Conservation (phyloP, 129 eudicot genomes). For the Flaveria robusta region DNA sequence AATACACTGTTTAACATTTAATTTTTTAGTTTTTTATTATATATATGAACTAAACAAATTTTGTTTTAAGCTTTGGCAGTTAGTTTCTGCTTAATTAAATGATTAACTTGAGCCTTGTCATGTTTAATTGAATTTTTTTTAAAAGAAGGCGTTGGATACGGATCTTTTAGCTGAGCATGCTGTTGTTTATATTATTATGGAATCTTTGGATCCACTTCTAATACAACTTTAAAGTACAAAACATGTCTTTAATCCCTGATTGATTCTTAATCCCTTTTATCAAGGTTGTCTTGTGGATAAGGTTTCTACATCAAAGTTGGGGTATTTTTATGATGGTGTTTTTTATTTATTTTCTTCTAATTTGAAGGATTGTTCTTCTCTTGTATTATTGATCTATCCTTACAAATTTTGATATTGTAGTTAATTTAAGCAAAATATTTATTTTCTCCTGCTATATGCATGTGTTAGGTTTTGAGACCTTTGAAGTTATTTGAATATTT, state of each 20-base stretch:
- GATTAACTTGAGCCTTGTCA: constrained; percentile 15
- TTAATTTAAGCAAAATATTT: background rate
- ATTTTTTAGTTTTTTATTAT: constrained; percentile 17
- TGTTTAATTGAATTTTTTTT: constrained; percentile 30
- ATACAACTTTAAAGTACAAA: constrained; percentile 35
- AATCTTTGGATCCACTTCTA: constrained; percentile 40
- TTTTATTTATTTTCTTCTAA: background rate
- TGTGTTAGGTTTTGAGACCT: constrained; percentile 16
- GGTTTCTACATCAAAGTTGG: constrained; percentile 17
- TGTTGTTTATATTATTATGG: constrained; percentile 38
- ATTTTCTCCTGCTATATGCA: constrained; percentile 13
- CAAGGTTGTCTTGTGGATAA: constrained; percentile 30
- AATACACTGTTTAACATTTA: constrained; percentile 37
- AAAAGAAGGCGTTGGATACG: constrained; percentile 31
- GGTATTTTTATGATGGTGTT: constrained; percentile 4
- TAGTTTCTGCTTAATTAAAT: constrained; percentile 29
- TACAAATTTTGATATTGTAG: background rate
- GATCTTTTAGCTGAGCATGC: constrained; percentile 27
- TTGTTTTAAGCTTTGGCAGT: constrained; percentile 17
- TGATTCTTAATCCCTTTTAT: constrained; percentile 26
- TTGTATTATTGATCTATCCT: constrained; percentile 4
- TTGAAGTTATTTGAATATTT: constrained; percentile 7
- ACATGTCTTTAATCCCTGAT: constrained; percentile 30
- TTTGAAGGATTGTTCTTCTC: constrained; percentile 4
- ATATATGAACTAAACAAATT: constrained; percentile 11